Conservation (phyloP, 257 asterid genomes). For the Leptodermis oblonga region DNA sequence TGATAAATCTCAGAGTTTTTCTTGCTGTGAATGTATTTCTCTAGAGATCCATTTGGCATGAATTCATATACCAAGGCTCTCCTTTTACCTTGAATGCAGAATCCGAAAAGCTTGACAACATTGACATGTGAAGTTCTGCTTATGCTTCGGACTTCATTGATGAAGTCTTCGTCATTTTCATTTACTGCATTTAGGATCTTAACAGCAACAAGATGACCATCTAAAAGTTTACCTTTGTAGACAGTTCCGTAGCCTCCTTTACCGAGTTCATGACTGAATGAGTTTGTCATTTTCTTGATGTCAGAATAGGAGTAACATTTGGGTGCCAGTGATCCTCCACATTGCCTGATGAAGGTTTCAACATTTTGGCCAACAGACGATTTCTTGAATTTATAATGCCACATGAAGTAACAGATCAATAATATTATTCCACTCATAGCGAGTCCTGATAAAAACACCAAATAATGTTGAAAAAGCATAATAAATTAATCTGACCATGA, state of each 20-base stretch:
- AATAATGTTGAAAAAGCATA: too few species aligned
- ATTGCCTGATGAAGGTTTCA: not conserved
- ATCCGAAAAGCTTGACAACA: slow-evolving; percentile 30
- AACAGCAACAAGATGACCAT: slow-evolving; percentile 21
- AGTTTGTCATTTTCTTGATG: slow-evolving; percentile 14
- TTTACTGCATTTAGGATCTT: slow-evolving; percentile 24
- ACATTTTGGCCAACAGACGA: not conserved
- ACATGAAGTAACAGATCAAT: not conserved
- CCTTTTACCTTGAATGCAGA: slow-evolving; percentile 27
- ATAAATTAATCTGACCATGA: too few species aligned
- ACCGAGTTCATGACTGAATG: slow-evolving; percentile 24
- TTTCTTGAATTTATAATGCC: not conserved
- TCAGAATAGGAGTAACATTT: slow-evolving; percentile 9
- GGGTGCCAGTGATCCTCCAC: not conserved
- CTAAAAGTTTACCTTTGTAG: slow-evolving; percentile 24
- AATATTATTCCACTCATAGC: too few species aligned
- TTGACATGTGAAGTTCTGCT: slow-evolving; percentile 31
- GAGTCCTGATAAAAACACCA: too few species aligned
- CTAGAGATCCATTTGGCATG: slow-evolving; percentile 35
- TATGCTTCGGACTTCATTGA: slow-evolving; percentile 29
- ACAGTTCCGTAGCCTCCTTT: slow-evolving; percentile 25
- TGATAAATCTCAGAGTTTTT: not conserved
- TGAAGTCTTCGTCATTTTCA: slow-evolving; percentile 26
- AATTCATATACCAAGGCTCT: slow-evolving; percentile 29
- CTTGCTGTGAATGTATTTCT: slow-evolving; percentile 10